These are phyloP conservation scores for Artemisia tridentata DNA, from an alignment of 129 eudicot species.

Conservation along the genomic window DNA sequence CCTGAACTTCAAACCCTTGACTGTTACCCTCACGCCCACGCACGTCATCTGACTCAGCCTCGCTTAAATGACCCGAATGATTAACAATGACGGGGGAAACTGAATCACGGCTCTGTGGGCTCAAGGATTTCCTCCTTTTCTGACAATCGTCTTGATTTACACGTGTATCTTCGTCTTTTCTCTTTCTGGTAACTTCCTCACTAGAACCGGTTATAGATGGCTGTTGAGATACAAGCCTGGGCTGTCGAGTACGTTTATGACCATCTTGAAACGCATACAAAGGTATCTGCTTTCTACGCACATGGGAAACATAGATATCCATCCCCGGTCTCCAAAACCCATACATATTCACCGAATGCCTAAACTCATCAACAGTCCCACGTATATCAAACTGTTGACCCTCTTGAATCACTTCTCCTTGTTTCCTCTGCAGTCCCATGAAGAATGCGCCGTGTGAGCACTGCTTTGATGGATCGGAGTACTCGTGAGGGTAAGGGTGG, in stretches of 20 bases:
- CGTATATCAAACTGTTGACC: slow-evolving; percentile 98
- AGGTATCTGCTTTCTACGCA: slow-evolving; percentile 73
- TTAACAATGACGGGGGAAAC: slow-evolving; percentile 56
- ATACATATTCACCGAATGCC: slow-evolving; percentile 67
- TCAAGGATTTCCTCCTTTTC: slow-evolving; percentile 45
- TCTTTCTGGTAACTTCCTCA: slow-evolving; percentile 45
- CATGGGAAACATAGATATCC: slow-evolving; percentile 83
- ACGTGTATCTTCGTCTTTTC: slow-evolving; percentile 38
- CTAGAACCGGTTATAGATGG: slow-evolving; percentile 21
- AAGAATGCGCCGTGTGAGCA: slow-evolving; percentile 75
- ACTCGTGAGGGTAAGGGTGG: slow-evolving; percentile 90
- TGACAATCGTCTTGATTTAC: slow-evolving; percentile 24
- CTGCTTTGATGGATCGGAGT: slow-evolving; percentile 50
- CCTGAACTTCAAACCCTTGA: slow-evolving; percentile 47
- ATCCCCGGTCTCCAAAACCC: slow-evolving; percentile 83
- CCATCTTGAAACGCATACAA: slow-evolving; percentile 61
- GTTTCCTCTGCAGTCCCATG: slow-evolving; percentile 91
- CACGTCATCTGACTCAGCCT: slow-evolving; percentile 16
- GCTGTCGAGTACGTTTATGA: slow-evolving; percentile 40
- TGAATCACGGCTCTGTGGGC: slow-evolving; percentile 45
- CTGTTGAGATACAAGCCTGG: slow-evolving; percentile 35
- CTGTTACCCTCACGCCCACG: slow-evolving; percentile 28
- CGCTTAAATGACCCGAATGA: slow-evolving; percentile 21
- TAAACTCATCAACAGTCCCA: slow-evolving; percentile 77
- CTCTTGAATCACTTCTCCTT: slow-evolving; percentile 66